These are phyloP conservation scores for Marsdenia floribunda DNA, from an alignment of 257 asterid species.

Conservation along the genomic window DNA sequence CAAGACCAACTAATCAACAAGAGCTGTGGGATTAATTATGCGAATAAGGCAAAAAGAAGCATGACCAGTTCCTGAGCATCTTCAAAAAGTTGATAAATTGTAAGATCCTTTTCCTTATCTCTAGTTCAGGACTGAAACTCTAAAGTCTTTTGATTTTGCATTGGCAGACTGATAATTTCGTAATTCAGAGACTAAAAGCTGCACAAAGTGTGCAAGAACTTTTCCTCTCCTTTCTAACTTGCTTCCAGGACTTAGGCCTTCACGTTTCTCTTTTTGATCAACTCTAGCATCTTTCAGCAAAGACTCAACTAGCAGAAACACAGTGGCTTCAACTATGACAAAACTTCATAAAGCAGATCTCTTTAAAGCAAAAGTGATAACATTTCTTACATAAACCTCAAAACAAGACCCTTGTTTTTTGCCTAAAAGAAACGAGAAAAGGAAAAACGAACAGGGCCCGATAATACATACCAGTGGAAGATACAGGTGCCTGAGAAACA, in stretches of 20 bases:
- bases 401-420: neutral
- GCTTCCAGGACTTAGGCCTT: too few relatives aligned
- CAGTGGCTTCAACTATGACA: neutral
- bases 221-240: too few relatives aligned
- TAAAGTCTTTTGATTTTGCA: neutral
- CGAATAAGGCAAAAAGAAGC: neutral
- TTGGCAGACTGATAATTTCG: too few relatives aligned
- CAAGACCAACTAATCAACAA: neutral
- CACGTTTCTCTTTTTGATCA: neutral
- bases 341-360: neutral
- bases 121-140: neutral
- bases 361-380: neutral
- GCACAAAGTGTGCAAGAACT: too few relatives aligned
- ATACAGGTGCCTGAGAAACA: constrained; percentile 49
- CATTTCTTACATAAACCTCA: neutral
- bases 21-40: neutral
- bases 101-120: neutral
- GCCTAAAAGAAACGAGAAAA: neutral
- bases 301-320: neutral
- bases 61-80: neutral
- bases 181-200: too few relatives aligned
- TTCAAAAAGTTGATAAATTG: neutral
- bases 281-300: neutral
- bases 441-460: neutral
- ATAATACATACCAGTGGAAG: constrained; percentile 42